These are phyloP conservation scores for Microglena sp. DNA, from an alignment of 139 green algal species.

Conservation along the genomic window DNA sequence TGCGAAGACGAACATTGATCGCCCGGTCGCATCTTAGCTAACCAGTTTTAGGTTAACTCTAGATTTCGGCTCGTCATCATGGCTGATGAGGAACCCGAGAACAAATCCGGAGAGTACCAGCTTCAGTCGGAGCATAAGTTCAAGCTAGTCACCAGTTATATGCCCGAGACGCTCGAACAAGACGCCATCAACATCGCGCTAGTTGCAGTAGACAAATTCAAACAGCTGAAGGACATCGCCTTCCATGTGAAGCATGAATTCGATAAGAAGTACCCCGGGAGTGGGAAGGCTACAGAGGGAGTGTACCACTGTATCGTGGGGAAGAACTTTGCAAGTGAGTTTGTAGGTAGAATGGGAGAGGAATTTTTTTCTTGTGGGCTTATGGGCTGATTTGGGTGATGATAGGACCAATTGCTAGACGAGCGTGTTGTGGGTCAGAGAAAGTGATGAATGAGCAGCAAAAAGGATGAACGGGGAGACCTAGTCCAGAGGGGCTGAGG, in stretches of 20 bases:
- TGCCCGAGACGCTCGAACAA: constrained; percentile 37
- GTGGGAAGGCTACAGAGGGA: constrained; percentile 64
- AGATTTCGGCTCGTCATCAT: not conserved
- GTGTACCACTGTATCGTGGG: constrained; percentile 71
- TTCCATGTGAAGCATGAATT: constrained; percentile 62
- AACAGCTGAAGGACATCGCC: constrained; percentile 59
- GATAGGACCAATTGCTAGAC: too few species aligned
- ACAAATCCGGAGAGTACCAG: constrained; percentile 24
- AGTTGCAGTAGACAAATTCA: constrained; percentile 27
- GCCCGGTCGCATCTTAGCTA: too few species aligned
- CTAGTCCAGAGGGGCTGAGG: too few species aligned
- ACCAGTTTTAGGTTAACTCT: too few species aligned
- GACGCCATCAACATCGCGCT: constrained; percentile 34
- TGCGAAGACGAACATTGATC: too few species aligned
- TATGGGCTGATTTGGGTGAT: too few species aligned
- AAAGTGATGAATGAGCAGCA: not conserved
- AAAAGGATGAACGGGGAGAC: not conserved
- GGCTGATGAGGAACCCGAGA: not conserved
- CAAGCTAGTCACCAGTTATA: constrained; percentile 32
- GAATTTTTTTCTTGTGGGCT: too few species aligned
- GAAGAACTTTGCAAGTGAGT: constrained; percentile 63
- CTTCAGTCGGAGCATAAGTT: constrained; percentile 26
- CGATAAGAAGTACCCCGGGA: constrained; percentile 58
- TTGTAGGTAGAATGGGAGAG: too few species aligned
- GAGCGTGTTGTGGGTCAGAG: not conserved